Evolutionary conservation across 1,284 basidiomycete genomes (phyloP).

Genomic region (Exsudoporus floridanus): DNA sequence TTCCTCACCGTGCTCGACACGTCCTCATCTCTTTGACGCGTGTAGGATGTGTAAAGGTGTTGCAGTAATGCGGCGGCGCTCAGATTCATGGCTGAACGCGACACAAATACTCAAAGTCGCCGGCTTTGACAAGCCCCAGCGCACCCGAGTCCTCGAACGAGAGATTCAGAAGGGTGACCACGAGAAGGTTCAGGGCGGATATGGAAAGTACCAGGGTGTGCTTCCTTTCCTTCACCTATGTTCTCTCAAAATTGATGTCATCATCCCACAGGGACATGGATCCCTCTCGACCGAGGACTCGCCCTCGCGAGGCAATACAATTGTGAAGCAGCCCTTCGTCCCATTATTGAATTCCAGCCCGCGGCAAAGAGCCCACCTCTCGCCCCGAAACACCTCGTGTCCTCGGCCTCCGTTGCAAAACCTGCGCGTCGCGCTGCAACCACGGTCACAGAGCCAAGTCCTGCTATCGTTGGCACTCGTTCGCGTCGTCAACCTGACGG

Average conservation of each 20-base stretch:
- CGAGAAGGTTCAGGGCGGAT: constrained; percentile 99
- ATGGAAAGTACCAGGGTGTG: constrained; percentile 98
- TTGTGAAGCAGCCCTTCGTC: constrained; percentile 84
- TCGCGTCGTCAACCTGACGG: constrained; percentile 51
- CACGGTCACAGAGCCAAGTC: constrained; percentile 36
- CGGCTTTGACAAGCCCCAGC: constrained; percentile 98
- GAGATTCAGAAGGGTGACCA: constrained; percentile 99
- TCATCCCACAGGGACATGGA: constrained; percentile 86
- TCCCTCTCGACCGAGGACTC: constrained; percentile 91
- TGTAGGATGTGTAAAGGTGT: constrained; percentile 90
- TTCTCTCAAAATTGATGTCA: background rate
- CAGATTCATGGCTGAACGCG: constrained; percentile 98
- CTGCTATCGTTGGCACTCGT: constrained; percentile 46
- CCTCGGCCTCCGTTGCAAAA: constrained; percentile 53
- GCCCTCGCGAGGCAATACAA: constrained; percentile 90
- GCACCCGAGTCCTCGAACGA: constrained; percentile 94
- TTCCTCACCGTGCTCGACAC: constrained; percentile 38
- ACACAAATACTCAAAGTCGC: constrained; percentile 99
- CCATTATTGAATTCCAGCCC: constrained; percentile 94
- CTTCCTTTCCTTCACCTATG: constrained; percentile 8
- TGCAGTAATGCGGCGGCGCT: constrained; percentile 95
- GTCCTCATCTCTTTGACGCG: constrained; percentile 37
- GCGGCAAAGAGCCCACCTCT: constrained; percentile 91
- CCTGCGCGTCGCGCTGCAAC: constrained; percentile 52
- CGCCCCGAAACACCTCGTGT: constrained; percentile 93